These are phyloP conservation scores for Lepidopterella palustris DNA, from an alignment of 495 filamentous ascomycete genomes.

Conservation along the genomic window DNA sequence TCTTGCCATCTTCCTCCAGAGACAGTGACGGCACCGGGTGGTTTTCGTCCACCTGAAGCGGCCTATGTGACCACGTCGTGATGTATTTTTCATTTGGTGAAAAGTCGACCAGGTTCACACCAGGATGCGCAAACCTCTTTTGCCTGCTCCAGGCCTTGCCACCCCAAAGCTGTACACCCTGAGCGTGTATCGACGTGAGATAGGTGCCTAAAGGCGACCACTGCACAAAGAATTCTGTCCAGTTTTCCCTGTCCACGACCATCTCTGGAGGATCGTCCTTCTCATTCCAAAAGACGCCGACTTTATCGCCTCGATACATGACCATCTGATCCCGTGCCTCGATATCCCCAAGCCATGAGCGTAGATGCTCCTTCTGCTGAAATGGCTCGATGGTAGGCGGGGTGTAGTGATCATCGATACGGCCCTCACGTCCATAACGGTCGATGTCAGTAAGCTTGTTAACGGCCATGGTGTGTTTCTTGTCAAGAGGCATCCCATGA, in stretches of 20 bases:
- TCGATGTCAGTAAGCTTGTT: constrained; percentile 99
- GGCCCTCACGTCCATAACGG: constrained; percentile 87
- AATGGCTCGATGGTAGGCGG: constrained; percentile 73
- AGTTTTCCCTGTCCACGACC: constrained; percentile 82
- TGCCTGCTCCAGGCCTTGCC: constrained; percentile 82
- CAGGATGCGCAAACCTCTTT: constrained; percentile 88
- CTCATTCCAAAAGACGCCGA: constrained; percentile 97
- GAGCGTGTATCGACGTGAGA: constrained; percentile 86
- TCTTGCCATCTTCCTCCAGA: constrained; percentile 93
- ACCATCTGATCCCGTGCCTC: constrained; percentile 89
- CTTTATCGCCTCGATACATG: constrained; percentile 81
- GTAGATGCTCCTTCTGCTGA: constrained; percentile 85
- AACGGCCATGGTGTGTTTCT: constrained; percentile 86
- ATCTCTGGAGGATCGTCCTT: constrained; percentile 84
- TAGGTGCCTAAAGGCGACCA: constrained; percentile 95
- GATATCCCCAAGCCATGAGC: constrained; percentile 82
- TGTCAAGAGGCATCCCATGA: constrained; percentile 78
- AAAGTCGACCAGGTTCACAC: constrained; percentile 92
- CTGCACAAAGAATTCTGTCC: constrained; percentile 95
- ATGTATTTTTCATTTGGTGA: constrained; percentile 89
- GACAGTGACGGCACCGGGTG: constrained; percentile 60
- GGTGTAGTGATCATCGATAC: constrained; percentile 82
- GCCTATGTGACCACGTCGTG: constrained; percentile 90
- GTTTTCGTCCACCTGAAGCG: constrained; percentile 85
- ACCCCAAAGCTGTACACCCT: constrained; percentile 96